A percentile compares a stretch with the other conserved stretches of the same genome.
phyloP scores from a whole-genome alignment of 208 protist species.

The Leishmania martiniquensis region DNA sequence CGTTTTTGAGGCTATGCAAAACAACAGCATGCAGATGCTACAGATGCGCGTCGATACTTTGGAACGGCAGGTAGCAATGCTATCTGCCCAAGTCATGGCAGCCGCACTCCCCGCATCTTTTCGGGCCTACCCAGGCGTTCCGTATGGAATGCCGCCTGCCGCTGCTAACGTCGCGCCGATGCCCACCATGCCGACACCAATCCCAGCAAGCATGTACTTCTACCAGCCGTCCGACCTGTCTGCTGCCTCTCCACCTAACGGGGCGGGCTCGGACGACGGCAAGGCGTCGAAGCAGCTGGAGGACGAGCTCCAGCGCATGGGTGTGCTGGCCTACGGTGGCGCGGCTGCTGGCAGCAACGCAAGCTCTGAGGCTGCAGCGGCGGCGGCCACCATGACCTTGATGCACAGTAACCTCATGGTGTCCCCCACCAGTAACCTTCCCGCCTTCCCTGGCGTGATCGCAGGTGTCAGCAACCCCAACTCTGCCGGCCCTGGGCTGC shows the following conservation, averaged over 20 bases:
- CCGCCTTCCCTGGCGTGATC: constrained; percentile 28
- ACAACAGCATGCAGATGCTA: constrained; percentile 35
- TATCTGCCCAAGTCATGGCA: constrained; percentile 26
- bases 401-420: constrained; percentile 32
- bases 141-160: constrained; percentile 18
- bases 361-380: constrained; percentile 13
- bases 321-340: constrained; percentile 19
- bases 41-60: constrained; percentile 47
- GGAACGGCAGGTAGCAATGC: constrained; percentile 34
- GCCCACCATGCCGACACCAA: constrained; percentile 16
- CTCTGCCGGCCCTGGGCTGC: constrained; percentile 13
- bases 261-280: not conserved
- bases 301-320: constrained; percentile 42
- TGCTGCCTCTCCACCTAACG: constrained; percentile 13
- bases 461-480: constrained; percentile 12
- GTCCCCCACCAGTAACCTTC: constrained; percentile 17
- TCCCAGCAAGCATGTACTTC: constrained; percentile 27
- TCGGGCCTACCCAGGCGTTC: constrained; percentile 25
- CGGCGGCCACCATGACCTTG: constrained; percentile 21
- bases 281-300: constrained; percentile 36
- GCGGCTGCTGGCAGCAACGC: constrained; percentile 19
- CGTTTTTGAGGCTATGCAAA: constrained; percentile 31
- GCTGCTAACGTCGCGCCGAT: constrained; percentile 10
- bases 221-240: constrained; percentile 20
- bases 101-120: constrained; percentile 8